A percentile compares a stretch with the other conserved stretches of the same genome.
Conservation (phyloP, 768 basidiomycete species). For the Boletus pseudopeckii region DNA sequence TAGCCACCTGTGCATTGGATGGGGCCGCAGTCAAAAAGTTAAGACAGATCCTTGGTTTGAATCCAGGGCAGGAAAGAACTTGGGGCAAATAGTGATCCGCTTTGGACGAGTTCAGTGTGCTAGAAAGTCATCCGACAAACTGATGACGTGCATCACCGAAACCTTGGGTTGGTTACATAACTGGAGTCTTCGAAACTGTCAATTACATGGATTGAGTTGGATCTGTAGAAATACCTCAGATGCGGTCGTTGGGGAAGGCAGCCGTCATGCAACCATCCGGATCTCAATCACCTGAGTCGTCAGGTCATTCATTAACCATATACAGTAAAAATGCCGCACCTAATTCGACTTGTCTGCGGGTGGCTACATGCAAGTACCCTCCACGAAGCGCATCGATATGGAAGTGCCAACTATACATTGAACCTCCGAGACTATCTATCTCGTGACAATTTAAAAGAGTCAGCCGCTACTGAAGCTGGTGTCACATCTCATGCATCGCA, state of each 20-base stretch:
- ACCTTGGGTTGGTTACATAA: slow-evolving; percentile 2
- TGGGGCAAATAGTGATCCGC: background rate
- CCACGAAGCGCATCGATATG: slow-evolving; percentile 3
- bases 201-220: slow-evolving; percentile 1
- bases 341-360: background rate
- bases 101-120: background rate
- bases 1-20: background rate
- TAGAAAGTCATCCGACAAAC: background rate
- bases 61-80: background rate
- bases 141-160: background rate
- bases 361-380: background rate
- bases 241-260: background rate
- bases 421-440: background rate
- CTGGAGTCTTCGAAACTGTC: background rate
- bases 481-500: background rate
- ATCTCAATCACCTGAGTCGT: slow-evolving; percentile 9
- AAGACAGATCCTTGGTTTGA: background rate
- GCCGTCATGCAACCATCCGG: slow-evolving; percentile 6
- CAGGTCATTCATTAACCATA: slow-evolving; percentile 5
- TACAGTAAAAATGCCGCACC: background rate
- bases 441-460: background rate
- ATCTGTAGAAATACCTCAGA: background rate
- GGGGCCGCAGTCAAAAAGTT: background rate
- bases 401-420: background rate
- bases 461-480: background rate